Evolutionary conservation across 2,329 filamentous ascomycete species (phyloP), one percentile per base, ranked within the genome.

Genomic region (Fusarium newnesense): DNA sequence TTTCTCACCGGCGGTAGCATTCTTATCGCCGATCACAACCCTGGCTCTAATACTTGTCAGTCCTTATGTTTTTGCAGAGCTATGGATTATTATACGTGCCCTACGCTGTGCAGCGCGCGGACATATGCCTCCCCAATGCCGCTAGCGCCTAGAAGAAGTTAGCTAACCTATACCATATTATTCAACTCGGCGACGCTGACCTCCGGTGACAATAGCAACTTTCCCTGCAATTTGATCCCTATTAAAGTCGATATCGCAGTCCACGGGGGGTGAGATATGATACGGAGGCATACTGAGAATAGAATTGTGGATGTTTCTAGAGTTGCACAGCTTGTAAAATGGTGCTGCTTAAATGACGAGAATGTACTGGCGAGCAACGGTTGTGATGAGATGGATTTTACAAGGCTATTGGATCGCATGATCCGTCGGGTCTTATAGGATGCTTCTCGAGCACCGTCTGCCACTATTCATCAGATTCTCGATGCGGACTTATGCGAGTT

Each of bases 51-150:
- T 4, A 4, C 1, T 1, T 7, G 4, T 64, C 0, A 65, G 12
- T 1, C 19, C 15, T 36, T 18, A 24, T 21, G 4, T n/a, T n/a
- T n/a, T n/a, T n/a, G n/a, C n/a, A n/a, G n/a, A n/a, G n/a, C n/a
- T n/a, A n/a, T n/a, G n/a, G n/a, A n/a, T n/a, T n/a, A n/a, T n/a
- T n/a, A n/a, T n/a, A n/a, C n/a, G n/a, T 43, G 28, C 64, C 37
- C 60, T 58, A 26, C 16, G 13, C 4, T 39, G 4, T 65, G n/a
- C 4, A 67, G 10, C 21, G 37, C 43, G 13, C 50, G 37, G 11
- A 49, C 60, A 4, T 67, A 67, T 12, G 49, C 64, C 43, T 67
- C 26, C 3, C 64, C 64, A 6, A 65, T 67, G 0, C 60, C 64
- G 7, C 18, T 67, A 1, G 64, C 64, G 1, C 64, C 50, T 67